Conservation (phyloP, 768 basidiomycete genomes). For the Mycena metata region DNA sequence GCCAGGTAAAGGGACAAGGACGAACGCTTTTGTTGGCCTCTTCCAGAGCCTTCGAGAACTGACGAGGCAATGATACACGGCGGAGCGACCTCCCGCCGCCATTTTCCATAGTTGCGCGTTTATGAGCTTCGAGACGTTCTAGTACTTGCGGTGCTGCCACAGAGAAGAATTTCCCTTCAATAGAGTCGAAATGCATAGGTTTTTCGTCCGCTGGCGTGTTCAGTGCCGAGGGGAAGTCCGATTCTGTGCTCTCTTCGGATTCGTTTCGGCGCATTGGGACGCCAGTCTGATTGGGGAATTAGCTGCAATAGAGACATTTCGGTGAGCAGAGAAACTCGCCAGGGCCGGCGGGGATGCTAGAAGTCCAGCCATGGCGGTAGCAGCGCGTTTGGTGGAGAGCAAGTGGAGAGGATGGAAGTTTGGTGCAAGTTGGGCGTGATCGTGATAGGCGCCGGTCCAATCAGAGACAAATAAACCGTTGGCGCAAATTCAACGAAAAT, state of each 20-base stretch:
- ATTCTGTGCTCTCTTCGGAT: conserved; percentile 33
- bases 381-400: no score
- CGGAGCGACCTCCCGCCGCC: no score
- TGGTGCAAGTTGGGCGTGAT: no score
- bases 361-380: not conserved
- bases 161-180: conserved; percentile 24
- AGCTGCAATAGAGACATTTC: not conserved
- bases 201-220: conserved; percentile 35
- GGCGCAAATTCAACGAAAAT: no score
- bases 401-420: no score
- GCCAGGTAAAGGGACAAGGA: not conserved
- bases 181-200: conserved; percentile 17
- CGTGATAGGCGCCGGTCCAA: no score
- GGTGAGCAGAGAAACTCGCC: not conserved
- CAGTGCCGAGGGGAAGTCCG: conserved; percentile 27
- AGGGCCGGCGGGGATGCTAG: not conserved
- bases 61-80: no score
- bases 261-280: no score
- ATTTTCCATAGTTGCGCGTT: no score
- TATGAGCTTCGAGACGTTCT: no score
- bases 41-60: conserved; percentile 33
- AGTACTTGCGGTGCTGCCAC: conserved; percentile 7
- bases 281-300: not conserved
- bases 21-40: conserved; percentile 28
- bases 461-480: no score